Base-by-base conservation (phyloP, 495 filamentous ascomycete species). In the Cryomyces minteri region DNA sequence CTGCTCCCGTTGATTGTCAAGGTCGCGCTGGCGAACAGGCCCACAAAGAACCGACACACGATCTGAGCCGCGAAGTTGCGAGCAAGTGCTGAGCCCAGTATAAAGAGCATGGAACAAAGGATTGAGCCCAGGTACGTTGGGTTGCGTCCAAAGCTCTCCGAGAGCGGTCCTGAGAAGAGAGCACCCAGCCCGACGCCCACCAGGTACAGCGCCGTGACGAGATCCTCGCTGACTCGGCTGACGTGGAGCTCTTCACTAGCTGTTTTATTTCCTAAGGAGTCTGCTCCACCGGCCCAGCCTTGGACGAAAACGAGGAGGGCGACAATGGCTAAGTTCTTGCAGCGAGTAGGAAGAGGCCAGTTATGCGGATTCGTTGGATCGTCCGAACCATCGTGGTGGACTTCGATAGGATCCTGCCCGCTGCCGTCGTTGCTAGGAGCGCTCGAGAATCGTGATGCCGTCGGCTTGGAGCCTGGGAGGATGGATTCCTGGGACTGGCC, bases 311-410 rank as follows among this genome's bases (percentile, higher is more conserved):
- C 59, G 36, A 65, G 48, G 44, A 63, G 51, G 4, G 49, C 55
- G 6, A 67, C 48, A 40, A 67, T 64, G 51, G 60, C 56, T 31
- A 62, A 51, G 46, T 53, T 61, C 40, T 60, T 63, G 50, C 46
- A 49, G 5, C 59, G 46, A 14, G 34, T 31, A 5, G 43, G 25
- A 10, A 61, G 50, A 11, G 58, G 47, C 59, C 59, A 62, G 49
- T 62, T 61, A 6, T 47, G 40, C 40, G 58, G 58, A 43, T 61
- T 48, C 33, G 54, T 46, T 6, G 54, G 57, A 33, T 62, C 59
- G 3, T 58, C 37, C 56, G 34, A 14, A 14, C 34, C 34, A 38
- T 38, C 34, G 12, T 9, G 12, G 9, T 38, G 9, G 34, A 38
- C 34, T 14, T 38, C 9, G 34, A 38, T 38, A 9, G 9, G 34